Evolutionary conservation across 2,329 filamentous ascomycete genomes (phyloP), one percentile per base, ranked within the genome.

Genomic region (Didymella arachidicola): DNA sequence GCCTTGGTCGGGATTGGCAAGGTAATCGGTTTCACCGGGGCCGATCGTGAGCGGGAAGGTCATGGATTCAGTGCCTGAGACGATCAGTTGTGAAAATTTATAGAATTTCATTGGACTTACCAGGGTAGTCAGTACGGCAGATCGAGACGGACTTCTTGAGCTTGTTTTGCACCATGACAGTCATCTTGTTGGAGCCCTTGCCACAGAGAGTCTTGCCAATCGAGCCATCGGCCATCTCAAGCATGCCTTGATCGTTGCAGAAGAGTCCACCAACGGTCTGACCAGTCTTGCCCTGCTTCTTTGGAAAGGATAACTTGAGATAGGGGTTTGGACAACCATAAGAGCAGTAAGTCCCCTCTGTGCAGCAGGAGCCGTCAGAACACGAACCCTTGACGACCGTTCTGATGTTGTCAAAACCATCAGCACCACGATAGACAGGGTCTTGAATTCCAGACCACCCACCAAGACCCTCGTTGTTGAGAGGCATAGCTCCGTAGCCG

Each of bases 101-200:
- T 5, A 3, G 1, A 25, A 14, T 11, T 11, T n/a, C 18, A 2
- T 22, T n/a, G 19, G 3, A 66, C 77, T 75, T 73, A 84, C 93
- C 94, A 62, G 95, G 95, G 80, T 99, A 99, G 78, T 97, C 93
- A 65, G 95, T 98, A 78, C 92, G 92, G 87, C 95, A 99, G 68
- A 96, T 85, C 43, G 89, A 85, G 27, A 91, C 89, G 42, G 84
- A 79, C 36, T 85, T 74, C 48, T 78, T 72, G 32, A 97, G 83
- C 54, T 89, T 87, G 84, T 97, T 99, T 77, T 88, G 74, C 60
- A 97, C 86, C 59, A 83, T 82, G 66, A 97, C 86, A 65, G 69
- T 76, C 64, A 82, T 78, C 45, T 88, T 86, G 39, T 87, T 87
- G 48, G 85, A 84, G 62, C 93, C 93, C 30, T 79, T 68, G 71